These are phyloP conservation scores for Scheffersomyces parashehatae DNA, from an alignment of 1,139 yeast genomes.

Conservation along the genomic window DNA sequence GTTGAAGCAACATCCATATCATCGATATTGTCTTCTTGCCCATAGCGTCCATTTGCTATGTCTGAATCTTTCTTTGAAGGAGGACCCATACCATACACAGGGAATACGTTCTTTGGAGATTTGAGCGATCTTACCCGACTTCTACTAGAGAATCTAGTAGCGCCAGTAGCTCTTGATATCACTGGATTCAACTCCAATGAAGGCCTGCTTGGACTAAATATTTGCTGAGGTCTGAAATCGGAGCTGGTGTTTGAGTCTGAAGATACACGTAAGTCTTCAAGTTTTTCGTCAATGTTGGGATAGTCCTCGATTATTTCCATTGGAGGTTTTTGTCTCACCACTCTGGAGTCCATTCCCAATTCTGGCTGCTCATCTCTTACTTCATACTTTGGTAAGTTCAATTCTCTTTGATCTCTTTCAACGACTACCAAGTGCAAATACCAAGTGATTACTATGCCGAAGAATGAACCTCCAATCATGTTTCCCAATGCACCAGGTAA, in stretches of 20 bases:
- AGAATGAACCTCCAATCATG: constrained; percentile 66
- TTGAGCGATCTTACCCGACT: constrained; percentile 20
- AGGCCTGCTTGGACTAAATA: not conserved
- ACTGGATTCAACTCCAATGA: constrained; percentile 5
- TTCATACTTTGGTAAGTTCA: constrained; percentile 66
- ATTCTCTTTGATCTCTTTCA: constrained; percentile 60
- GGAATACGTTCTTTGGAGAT: constrained; percentile 77
- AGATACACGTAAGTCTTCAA: not conserved
- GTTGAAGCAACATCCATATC: constrained; percentile 5
- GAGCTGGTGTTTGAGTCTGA: not conserved
- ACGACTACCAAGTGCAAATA: constrained; percentile 69
- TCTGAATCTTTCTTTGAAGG: constrained; percentile 57
- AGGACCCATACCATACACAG: constrained; percentile 74
- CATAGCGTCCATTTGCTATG: constrained; percentile 45
- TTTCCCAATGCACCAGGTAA: constrained; percentile 72
- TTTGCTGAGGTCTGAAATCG: not conserved
- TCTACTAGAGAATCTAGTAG: constrained; percentile 9
- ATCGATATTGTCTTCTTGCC: constrained; percentile 4
- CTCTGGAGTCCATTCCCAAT: constrained; percentile 72
- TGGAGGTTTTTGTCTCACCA: constrained; percentile 46
- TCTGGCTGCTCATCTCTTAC: constrained; percentile 80
- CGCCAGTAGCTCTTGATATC: constrained; percentile 8
- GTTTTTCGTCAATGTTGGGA: constrained; percentile 4
- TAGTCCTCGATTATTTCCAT: constrained; percentile 3
- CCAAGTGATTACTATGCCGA: constrained; percentile 64